Evolutionary conservation across 2,329 filamentous ascomycete genomes (phyloP).

Genomic region (Ambrosiella xylebori): DNA sequence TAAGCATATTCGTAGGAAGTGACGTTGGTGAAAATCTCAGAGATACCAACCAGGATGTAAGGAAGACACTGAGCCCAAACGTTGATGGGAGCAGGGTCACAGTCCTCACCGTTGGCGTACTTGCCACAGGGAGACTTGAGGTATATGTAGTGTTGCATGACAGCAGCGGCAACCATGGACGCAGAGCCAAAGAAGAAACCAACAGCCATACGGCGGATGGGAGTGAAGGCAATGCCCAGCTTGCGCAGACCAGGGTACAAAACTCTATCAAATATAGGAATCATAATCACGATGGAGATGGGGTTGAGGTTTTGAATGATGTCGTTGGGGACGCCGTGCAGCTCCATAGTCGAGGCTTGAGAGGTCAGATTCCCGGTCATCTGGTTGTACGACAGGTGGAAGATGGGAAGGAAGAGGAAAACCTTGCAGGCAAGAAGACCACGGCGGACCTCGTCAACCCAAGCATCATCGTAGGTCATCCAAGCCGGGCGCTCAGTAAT

Average conservation of each 20-base stretch:
- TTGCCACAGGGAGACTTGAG: constrained; percentile 41
- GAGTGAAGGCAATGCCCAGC: constrained; percentile 47
- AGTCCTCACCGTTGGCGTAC: constrained; percentile 31
- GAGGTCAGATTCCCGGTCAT: constrained; percentile 43
- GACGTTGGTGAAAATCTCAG: constrained; percentile 37
- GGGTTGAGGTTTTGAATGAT: constrained; percentile 61
- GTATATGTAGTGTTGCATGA: constrained; percentile 49
- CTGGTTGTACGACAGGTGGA: constrained; percentile 42
- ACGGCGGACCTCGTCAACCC: constrained; percentile 63
- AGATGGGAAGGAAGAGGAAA: constrained; percentile 51
- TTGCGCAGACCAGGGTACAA: constrained; percentile 53
- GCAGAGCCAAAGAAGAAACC: constrained; percentile 50
- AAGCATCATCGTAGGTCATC: constrained; percentile 73
- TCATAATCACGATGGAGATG: constrained; percentile 57
- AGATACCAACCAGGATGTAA: constrained; percentile 33
- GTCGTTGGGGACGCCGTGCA: constrained; percentile 60
- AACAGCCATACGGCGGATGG: constrained; percentile 56
- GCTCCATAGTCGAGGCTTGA: constrained; percentile 49
- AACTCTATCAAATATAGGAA: constrained; percentile 51
- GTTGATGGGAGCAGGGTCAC: constrained; percentile 43
- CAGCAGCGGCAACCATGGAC: constrained; percentile 40
- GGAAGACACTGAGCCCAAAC: constrained; percentile 42
- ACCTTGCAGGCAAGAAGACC: constrained; percentile 53
- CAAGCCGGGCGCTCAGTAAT: constrained; percentile 40
- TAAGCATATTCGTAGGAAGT: constrained; percentile 59